Percentiles rank a stretch among this genome's conserved stretches.
These are phyloP conservation scores for Aureobasidium sp. DNA, from an alignment of 2,329 filamentous ascomycete genomes.

Conservation along the genomic window DNA sequence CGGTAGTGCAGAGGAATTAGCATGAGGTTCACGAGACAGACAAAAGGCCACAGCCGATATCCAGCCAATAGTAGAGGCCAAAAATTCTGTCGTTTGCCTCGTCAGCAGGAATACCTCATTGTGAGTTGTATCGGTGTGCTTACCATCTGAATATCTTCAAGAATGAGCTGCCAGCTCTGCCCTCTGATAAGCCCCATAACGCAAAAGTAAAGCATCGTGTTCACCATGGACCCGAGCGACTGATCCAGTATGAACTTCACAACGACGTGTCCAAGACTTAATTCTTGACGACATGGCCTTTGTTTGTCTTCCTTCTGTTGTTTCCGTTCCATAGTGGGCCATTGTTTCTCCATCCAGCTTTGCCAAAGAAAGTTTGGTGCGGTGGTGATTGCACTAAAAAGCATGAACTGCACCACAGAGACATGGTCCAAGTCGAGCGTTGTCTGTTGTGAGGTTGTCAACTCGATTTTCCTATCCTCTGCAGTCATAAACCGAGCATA, in stretches of 20 bases:
- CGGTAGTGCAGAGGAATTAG: neutral
- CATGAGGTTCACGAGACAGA: neutral
- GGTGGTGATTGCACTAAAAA: neutral
- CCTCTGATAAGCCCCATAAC: neutral
- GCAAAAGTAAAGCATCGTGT: neutral
- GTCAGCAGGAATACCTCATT: neutral
- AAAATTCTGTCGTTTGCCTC: neutral
- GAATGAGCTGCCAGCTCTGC: neutral
- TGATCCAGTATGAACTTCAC: neutral
- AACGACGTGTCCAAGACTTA: neutral
- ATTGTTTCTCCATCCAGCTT: neutral
- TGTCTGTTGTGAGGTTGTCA: neutral
- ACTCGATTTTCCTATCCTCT: neutral
- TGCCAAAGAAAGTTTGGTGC: neutral
- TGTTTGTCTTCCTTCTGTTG: neutral
- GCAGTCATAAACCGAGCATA: neutral
- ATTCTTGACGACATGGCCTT: neutral
- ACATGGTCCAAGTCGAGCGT: neutral
- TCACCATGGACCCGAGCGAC: neutral
- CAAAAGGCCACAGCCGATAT: neutral
- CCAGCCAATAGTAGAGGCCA: neutral
- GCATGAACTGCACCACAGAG: neutral
- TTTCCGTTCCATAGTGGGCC: neutral
- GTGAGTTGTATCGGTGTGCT: neutral
- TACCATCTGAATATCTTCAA: neutral